These are phyloP conservation scores for Leptographium procerum DNA, from an alignment of 2,329 filamentous ascomycete genomes.

Conservation along the genomic window DNA sequence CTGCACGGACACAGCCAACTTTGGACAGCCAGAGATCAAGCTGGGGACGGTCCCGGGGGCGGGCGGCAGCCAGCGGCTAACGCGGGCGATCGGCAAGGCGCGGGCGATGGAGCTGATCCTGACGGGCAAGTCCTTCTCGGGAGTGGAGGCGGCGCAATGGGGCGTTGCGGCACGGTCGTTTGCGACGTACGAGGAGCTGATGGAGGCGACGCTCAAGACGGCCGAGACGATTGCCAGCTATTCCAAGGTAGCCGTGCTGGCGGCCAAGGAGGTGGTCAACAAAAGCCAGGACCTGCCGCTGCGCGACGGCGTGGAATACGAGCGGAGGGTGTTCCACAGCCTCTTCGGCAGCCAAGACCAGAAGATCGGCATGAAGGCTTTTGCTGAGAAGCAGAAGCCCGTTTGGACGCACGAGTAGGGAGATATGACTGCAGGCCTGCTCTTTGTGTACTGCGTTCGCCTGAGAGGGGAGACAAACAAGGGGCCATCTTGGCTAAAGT, in stretches of 20 bases:
- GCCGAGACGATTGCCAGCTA: conserved; percentile 84
- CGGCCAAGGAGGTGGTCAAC: conserved; percentile 95
- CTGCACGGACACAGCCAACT: conserved; percentile 74
- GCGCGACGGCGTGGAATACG: conserved; percentile 86
- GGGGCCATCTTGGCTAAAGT: too few relatives aligned
- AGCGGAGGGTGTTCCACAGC: conserved; percentile 84
- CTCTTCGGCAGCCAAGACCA: conserved; percentile 93
- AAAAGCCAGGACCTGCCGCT: conserved; percentile 91
- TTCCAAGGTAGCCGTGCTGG: conserved; percentile 77
- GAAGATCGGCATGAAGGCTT: conserved; percentile 94
- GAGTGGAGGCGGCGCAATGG: conserved; percentile 78
- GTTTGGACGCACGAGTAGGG: conserved; percentile 73
- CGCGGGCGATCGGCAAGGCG: conserved; percentile 69
- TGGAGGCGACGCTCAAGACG: conserved; percentile 69
- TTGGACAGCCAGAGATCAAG: conserved; percentile 96
- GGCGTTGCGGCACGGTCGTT: conserved; percentile 79
- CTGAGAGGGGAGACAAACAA: neutral
- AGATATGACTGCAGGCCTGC: too few relatives aligned
- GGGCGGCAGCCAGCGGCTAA: conserved; percentile 82
- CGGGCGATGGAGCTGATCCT: conserved; percentile 87
- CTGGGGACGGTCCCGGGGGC: conserved; percentile 86
- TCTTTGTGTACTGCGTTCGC: neutral
- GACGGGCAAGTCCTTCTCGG: conserved; percentile 74
- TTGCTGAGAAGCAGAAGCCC: conserved; percentile 87
- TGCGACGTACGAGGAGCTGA: conserved; percentile 65